Evolutionary conservation across 345 rosid species (phyloP), one percentile per base, ranked within the genome.

Genomic region (Eucalyptus sp.): DNA sequence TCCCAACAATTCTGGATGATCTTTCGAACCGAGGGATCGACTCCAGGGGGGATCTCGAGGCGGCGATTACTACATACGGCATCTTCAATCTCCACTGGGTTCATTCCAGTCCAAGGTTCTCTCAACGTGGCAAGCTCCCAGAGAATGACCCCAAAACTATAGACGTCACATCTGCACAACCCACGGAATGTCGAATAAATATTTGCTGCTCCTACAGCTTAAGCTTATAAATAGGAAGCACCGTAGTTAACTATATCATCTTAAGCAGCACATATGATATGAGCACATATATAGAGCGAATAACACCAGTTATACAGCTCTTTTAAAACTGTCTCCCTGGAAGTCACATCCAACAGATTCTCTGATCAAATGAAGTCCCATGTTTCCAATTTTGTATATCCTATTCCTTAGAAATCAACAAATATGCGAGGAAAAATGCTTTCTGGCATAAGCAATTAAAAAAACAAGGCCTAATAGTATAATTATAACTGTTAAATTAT

Each of bases 41-140:
- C 90, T 90, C 96, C 99, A 92, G 94, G 94, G 15, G 99, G 99
- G 89, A 97, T 96, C 88, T 97, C 99, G 86, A 95, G 99, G 88
- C 99, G 95, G 2, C 97, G 97, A 86, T 96, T 96, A 92, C 95
- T 95, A 91, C 99, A 99, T 62, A 98, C 99, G 24, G 99, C 99
- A 89, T 96, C 99, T n/a, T 93, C 99, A 68, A 97, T 99, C 94
- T 98, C 99, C 99, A 96, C 95, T 6, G 98, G 96, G 91, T 98
- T 95, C 99, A 96, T 97, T 87, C 97, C 99, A 84, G 95, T 91
- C 99, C 99, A 98, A 13, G 99, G 99, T 88, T 92, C 87, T 93
- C 91, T 94, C 90, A 95, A 90, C n/a, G 99, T 97, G n/a, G 99
- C 98, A 83, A 98, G 99, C 93, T 98, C 99, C 99, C 99, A 98